Evolutionary conservation across 768 basidiomycete species (phyloP), one percentile per base, ranked within the genome.

Genomic region (Pulveroboletus sp.): DNA sequence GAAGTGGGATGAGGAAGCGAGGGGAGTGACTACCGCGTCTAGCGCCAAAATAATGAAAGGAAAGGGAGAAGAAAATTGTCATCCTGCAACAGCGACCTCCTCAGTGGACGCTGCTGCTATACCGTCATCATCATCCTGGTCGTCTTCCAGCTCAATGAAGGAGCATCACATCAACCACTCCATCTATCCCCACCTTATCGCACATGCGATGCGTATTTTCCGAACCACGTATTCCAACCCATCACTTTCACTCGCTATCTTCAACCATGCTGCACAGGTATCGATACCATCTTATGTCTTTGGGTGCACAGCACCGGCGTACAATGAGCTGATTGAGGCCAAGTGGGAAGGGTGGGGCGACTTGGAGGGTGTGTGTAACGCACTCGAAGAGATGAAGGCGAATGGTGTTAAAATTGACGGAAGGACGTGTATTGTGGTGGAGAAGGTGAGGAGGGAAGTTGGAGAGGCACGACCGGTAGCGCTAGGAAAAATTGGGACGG

Each of bases 271-370:
- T 0, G 80, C 83, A 36, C 77, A 77, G 36, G 77, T 83, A 4
- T 90, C 88, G 1, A 79, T 86, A 43, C 75, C 83, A 5, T 91
- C 87, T 5, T 97, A 90, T 66, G 85, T 94, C 28, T 85, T 85
- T 59, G 94, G 93, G 3, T 97, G 94, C 68, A 86, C 89, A 9
- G 88, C 93, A 0, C 76, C 76, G 9, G 87, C 85, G 0, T 96
- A 95, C 69, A 92, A 93, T 66, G 91, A 95, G 63, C 76, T 93
- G 17, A 79, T 97, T 26, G 74, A 80, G 59, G 91, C 88, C n/a
- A 81, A 81, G 17, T 97, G 94, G 94, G 69, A 72, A 8, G 81
- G 76, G 48, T 90, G 94, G 73, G 79, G 80, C n/a, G 91, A 95
- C 69, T 69, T 93, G 32, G 75, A 78, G 40, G 89, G 86, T 26